Percentiles rank a stretch among this genome's conserved stretches.
Evolutionary conservation across 345 rosid genomes (phyloP).

Genomic region (Boechera divaricarpa): DNA sequence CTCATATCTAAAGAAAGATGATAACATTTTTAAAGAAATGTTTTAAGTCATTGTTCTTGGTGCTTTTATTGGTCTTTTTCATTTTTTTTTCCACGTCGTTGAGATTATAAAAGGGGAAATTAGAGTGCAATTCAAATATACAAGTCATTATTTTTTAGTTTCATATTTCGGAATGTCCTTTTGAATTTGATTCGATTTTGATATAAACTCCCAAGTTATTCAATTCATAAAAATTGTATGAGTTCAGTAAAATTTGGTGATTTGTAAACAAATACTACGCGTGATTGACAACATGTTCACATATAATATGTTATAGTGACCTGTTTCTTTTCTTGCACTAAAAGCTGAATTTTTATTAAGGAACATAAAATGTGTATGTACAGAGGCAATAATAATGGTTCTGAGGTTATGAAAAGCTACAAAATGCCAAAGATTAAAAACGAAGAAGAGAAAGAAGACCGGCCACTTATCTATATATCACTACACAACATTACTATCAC

Average conservation of each 20-base stretch:
- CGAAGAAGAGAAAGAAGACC: slow-evolving; percentile 27
- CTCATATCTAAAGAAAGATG: slow-evolving; percentile 46
- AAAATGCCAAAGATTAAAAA: slow-evolving; percentile 40
- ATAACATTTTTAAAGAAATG: neutral
- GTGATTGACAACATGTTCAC: neutral
- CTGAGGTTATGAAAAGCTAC: slow-evolving; percentile 56
- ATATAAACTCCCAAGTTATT: slow-evolving; percentile 5
- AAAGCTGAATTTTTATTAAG: slow-evolving; percentile 62
- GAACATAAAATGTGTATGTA: slow-evolving; percentile 78
- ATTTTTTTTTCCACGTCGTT: neutral
- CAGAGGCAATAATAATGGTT: slow-evolving; percentile 70
- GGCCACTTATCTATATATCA: slow-evolving; percentile 41
- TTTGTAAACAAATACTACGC: no score
- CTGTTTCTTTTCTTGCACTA: slow-evolving; percentile 22
- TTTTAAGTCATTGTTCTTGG: neutral
- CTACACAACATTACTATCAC: slow-evolving; percentile 59
- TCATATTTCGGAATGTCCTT: neutral
- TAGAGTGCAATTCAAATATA: slow-evolving; percentile 16
- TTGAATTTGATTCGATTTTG: neutral
- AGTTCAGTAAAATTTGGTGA: neutral
- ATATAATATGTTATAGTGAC: neutral
- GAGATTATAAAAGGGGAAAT: neutral
- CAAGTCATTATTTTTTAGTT: neutral
- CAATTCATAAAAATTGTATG: neutral
- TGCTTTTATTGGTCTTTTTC: neutral